A percentile compares a stretch with the other conserved stretches of the same genome.
Evolutionary conservation across 176 grass and related monocot genomes (phyloP).

Genomic region (Oryza glumipatula): DNA sequence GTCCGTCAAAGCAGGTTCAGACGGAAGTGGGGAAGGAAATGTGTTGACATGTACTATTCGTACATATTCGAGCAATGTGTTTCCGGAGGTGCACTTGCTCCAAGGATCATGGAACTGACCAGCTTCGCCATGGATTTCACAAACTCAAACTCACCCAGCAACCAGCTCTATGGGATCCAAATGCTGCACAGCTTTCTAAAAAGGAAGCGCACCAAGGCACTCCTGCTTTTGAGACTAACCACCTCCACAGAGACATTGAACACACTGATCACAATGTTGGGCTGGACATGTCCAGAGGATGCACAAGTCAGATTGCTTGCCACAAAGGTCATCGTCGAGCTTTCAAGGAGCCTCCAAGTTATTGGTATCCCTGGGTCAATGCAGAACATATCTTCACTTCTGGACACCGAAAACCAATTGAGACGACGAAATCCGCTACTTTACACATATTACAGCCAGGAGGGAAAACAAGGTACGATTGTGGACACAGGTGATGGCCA

Average conservation of each 20-base stretch:
- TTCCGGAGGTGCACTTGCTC: neutral
- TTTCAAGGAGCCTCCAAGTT: neutral
- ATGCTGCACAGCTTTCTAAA: neutral
- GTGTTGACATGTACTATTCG: constrained; percentile 3
- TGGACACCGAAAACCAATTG: neutral
- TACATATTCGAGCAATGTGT: constrained; percentile 10
- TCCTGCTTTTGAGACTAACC: neutral
- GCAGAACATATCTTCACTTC: constrained; percentile 5
- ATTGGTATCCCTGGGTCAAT: neutral
- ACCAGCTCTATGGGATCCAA: constrained; percentile 5
- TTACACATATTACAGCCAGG: neutral
- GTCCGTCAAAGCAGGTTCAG: neutral
- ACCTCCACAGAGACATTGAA: neutral
- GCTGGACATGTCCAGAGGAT: neutral
- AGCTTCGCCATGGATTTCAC: constrained; percentile 24
- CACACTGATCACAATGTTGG: neutral
- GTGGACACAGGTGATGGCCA: neutral
- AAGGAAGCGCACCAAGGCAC: neutral
- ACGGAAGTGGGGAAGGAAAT: neutral
- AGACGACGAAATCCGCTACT: neutral
- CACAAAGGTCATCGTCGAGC: neutral
- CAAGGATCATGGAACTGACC: neutral
- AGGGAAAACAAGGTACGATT: neutral
- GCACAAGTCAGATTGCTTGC: neutral
- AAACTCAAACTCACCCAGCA: neutral